These are phyloP conservation scores for Paramecium sexaurelia DNA, from an alignment of 73 alveolate genomes.

Conservation along the genomic window DNA sequence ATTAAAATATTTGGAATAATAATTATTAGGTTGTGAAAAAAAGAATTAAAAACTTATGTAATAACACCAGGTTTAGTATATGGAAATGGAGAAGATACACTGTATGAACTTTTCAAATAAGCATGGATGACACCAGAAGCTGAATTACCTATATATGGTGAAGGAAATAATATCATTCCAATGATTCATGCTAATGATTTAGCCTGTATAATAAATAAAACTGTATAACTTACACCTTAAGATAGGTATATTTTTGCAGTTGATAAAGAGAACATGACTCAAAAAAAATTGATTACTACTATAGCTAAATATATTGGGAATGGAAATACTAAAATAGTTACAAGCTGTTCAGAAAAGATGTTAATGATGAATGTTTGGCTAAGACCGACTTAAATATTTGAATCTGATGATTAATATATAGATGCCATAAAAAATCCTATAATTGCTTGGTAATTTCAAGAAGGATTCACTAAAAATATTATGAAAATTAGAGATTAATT, in stretches of 20 bases:
- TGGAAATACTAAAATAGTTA: background rate
- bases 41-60: background rate
- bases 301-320: constrained; percentile 37
- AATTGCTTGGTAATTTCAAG: constrained; percentile 75
- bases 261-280: constrained; percentile 56
- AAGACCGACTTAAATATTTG: constrained; percentile 37
- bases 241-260: constrained; percentile 72
- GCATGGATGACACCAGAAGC: constrained; percentile 53
- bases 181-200: constrained; percentile 73
- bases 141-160: constrained; percentile 65
- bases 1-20: background rate
- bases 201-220: constrained; percentile 63
- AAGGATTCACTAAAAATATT: constrained; percentile 76
- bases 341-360: background rate
- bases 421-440: background rate
- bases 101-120: constrained; percentile 17
- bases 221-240: background rate
- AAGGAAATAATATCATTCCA: constrained; percentile 73
- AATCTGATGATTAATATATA: background rate
- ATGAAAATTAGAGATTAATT: constrained; percentile 76
- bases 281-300: background rate
- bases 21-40: background rate
- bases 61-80: constrained; percentile 9
- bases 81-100: constrained; percentile 45
- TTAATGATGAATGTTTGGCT: constrained; percentile 25